Evolutionary conservation across 805 yeast species (phyloP), one percentile per base, ranked within the genome.

Genomic region (Wickerhamomyces kurtzmanii): DNA sequence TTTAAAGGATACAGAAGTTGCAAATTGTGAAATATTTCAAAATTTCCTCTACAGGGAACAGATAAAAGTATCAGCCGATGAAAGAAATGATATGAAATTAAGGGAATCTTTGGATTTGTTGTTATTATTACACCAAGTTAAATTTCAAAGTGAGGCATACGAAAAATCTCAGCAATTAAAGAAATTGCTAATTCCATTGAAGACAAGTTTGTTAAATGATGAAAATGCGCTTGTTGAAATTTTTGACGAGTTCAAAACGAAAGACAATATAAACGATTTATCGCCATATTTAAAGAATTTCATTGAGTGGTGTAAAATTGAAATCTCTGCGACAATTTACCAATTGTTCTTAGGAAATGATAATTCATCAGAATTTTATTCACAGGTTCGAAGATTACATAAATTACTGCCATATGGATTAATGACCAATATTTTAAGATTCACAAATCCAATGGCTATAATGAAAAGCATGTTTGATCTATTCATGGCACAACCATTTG

Each of bases 401-500:
- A 56, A 65, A 18, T 45, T 84, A 33, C 71, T 89, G 57, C 98
- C 97, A 0, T 91, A 89, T 50, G 57, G 68, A 2, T 47, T 89
- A 20, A 71, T 87, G 51, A 75, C 76, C 23, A 82, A 83, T 13
- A 79, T 89, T 14, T 53, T 91, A 45, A 68, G 75, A 44, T 73
- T 79, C 34, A 84, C 97, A 1, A 89, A 89, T 45, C 97, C 98
- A 3, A 72, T 86, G 55, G 71, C 78, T 23, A 75, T 89, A 16
- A 73, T 84, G 58, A 81, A 86, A 35, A 72, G 77, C 14, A 57
- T 89, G 49, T 68, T 87, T 20, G 96, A 85, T 42, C 49, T 89
- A 33, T 73, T 89, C 39, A 71, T 91, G 59, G 83, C 80, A n/a
- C 83, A 75, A 39, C 81, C 85, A 19, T 66, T 75, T 45, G 81